phyloP scores from a whole-genome alignment of 495 filamentous ascomycete species.

The Trichoderma asperelloides region DNA sequence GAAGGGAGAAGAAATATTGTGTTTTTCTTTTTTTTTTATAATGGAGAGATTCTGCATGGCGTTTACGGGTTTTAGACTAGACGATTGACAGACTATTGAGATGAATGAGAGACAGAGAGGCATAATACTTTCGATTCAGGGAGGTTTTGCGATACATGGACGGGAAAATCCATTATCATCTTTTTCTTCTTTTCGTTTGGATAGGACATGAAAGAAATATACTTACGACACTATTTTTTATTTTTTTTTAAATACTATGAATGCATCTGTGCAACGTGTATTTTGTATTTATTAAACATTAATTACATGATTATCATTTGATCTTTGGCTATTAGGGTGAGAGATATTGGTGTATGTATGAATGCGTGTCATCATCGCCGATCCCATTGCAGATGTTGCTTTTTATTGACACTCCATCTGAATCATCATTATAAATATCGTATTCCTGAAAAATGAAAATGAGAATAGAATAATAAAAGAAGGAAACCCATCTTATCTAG shows the following conservation, averaged over 20 bases:
- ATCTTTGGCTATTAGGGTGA: too few species aligned
- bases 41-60: not conserved
- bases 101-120: not conserved
- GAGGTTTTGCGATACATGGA: not conserved
- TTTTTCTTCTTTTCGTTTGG: not conserved
- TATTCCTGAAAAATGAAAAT: not conserved
- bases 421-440: too few species aligned
- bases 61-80: conserved; percentile 1
- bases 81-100: not conserved
- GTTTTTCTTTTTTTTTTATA: not conserved
- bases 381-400: too few species aligned
- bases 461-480: not conserved
- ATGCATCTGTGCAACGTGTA: not conserved
- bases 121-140: not conserved
- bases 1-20: not conserved
- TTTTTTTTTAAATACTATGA: not conserved
- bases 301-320: too few species aligned
- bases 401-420: too few species aligned
- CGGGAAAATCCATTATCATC: not conserved
- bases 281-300: not conserved
- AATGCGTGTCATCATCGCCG: too few species aligned
- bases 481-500: not conserved
- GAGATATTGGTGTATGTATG: too few species aligned
- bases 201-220: not conserved
- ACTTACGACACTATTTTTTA: not conserved